A percentile compares a stretch with the other conserved stretches of the same genome.
These are phyloP conservation scores for Exsudoporus frostii DNA, from an alignment of 768 basidiomycete species.

Conservation along the genomic window DNA sequence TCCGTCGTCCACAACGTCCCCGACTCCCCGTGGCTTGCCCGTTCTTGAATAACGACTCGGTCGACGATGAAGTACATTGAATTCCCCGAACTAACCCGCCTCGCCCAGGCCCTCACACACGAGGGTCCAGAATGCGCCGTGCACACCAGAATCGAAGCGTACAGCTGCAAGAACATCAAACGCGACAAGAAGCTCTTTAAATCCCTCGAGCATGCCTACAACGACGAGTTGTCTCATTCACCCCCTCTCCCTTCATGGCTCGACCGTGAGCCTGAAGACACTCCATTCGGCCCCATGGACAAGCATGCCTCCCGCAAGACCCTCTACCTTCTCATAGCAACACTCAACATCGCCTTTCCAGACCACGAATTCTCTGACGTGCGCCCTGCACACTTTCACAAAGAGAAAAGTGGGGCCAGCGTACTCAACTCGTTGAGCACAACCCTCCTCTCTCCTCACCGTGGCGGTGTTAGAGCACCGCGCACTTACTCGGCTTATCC, in stretches of 20 bases:
- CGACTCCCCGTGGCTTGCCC: neutral
- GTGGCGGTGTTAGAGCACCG: slow-evolving; percentile 62
- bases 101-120: slow-evolving; percentile 78
- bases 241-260: slow-evolving; percentile 84
- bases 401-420: slow-evolving; percentile 69
- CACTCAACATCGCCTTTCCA: slow-evolving; percentile 95
- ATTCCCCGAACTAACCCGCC: slow-evolving; percentile 69
- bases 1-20: neutral
- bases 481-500: slow-evolving; percentile 88
- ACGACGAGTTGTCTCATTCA: slow-evolving; percentile 71
- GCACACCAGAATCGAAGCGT: slow-evolving; percentile 91
- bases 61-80: slow-evolving; percentile 84
- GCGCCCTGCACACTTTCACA: slow-evolving; percentile 84
- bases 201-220: slow-evolving; percentile 83
- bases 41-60: neutral
- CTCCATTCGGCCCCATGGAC: slow-evolving; percentile 90
- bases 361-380: slow-evolving; percentile 97
- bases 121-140: slow-evolving; percentile 87
- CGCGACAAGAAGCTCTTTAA: slow-evolving; percentile 97
- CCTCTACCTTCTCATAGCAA: slow-evolving; percentile 92
- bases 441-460: slow-evolving; percentile 72
- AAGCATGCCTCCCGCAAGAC: slow-evolving; percentile 84
- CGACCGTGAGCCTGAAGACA: slow-evolving; percentile 65
- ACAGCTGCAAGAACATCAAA: slow-evolving; percentile 96
- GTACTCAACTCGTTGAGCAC: slow-evolving; percentile 85